These are phyloP conservation scores for Xenoacremonium recifei DNA, from an alignment of 2,329 filamentous ascomycete species.

Conservation along the genomic window DNA sequence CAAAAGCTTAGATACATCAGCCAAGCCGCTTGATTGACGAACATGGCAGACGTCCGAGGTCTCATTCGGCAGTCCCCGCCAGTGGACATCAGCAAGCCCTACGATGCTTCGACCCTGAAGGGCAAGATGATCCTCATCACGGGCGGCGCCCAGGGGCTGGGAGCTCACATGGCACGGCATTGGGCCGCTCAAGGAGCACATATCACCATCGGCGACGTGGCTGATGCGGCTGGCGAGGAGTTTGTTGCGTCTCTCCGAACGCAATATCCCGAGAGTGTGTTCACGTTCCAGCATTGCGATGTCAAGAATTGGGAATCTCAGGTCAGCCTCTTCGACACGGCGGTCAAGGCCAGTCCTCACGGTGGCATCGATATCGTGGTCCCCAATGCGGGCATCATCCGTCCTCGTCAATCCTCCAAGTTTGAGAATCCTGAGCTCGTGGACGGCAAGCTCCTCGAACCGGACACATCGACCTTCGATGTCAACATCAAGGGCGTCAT, in stretches of 20 bases:
- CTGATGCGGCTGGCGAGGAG: constrained; percentile 49
- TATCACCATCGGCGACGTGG: constrained; percentile 63
- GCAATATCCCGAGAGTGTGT: constrained; percentile 36
- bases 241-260: constrained; percentile 53
- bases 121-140: constrained; percentile 63
- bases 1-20: background rate
- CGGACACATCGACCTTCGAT: constrained; percentile 53
- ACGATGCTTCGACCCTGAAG: constrained; percentile 43
- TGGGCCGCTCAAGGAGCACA: constrained; percentile 58
- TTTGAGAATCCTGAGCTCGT: constrained; percentile 49
- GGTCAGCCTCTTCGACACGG: constrained; percentile 60
- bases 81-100: constrained; percentile 43
- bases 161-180: constrained; percentile 50
- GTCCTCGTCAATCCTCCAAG: constrained; percentile 23
- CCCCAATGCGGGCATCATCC: constrained; percentile 63
- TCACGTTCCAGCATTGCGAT: constrained; percentile 61
- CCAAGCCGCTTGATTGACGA: background rate
- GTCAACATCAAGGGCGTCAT: constrained; percentile 64
- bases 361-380: constrained; percentile 62
- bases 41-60: constrained; percentile 14
- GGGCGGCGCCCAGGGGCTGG: constrained; percentile 61
- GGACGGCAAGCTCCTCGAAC: constrained; percentile 40
- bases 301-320: constrained; percentile 66
- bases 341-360: constrained; percentile 50
- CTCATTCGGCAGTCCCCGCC: constrained; percentile 38